Percentiles rank a stretch among this genome's conserved stretches.
Conservation (phyloP, 2,329 filamentous ascomycete genomes). For the Neonectria punicea region DNA sequence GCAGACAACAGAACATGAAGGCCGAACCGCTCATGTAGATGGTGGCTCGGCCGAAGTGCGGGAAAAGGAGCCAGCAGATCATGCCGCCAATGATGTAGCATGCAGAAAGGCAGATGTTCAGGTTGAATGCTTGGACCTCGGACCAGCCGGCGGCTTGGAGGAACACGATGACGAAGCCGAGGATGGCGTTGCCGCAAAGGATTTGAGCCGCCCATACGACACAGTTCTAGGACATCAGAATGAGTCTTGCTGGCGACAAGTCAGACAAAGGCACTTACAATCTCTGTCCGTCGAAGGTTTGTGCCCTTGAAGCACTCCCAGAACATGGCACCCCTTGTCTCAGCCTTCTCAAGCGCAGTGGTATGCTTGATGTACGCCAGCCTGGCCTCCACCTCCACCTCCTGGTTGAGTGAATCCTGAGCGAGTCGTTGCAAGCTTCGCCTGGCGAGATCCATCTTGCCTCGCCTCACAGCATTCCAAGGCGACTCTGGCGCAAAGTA, state of each 20-base stretch:
- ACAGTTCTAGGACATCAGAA: slow-evolving; percentile 38
- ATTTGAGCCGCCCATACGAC: slow-evolving; percentile 53
- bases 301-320: slow-evolving; percentile 57
- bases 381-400: slow-evolving; percentile 37
- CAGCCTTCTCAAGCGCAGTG: slow-evolving; percentile 49
- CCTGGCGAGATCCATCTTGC: slow-evolving; percentile 41
- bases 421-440: slow-evolving; percentile 40
- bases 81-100: slow-evolving; percentile 54
- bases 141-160: slow-evolving; percentile 52
- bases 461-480: slow-evolving; percentile 45
- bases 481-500: slow-evolving; percentile 45
- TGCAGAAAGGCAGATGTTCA: slow-evolving; percentile 53
- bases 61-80: slow-evolving; percentile 54
- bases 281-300: slow-evolving; percentile 54
- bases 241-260: background rate
- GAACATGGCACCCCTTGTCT: slow-evolving; percentile 50
- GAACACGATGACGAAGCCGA: slow-evolving; percentile 52
- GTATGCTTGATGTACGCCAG: slow-evolving; percentile 31
- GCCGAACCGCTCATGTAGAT: slow-evolving; percentile 53
- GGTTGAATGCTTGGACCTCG: slow-evolving; percentile 49
- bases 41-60: slow-evolving; percentile 51
- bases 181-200: slow-evolving; percentile 49
- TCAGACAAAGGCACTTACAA: slow-evolving; percentile 24
- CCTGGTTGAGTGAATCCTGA: slow-evolving; percentile 34
- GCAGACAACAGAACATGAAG: slow-evolving; percentile 52